Conservation (phyloP, 2,329 filamentous ascomycete genomes). For the Apiospora aurea region DNA sequence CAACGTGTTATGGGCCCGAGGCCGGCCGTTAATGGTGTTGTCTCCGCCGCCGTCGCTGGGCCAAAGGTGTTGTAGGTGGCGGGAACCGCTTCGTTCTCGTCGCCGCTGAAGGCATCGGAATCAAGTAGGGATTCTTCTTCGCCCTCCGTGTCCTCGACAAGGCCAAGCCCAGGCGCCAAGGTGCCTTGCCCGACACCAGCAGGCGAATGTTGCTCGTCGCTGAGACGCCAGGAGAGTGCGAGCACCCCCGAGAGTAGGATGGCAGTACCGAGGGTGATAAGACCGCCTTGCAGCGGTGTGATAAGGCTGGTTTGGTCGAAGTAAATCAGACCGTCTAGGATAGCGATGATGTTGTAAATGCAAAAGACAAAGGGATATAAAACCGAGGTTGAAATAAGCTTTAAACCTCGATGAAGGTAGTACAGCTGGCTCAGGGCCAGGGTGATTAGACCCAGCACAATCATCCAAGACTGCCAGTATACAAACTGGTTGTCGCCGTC, state of each 20-base stretch:
- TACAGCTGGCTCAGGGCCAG: slow-evolving; percentile 92
- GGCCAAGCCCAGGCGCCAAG: slow-evolving; percentile 81
- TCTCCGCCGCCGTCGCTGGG: slow-evolving; percentile 44
- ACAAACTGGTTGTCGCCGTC: slow-evolving; percentile 93
- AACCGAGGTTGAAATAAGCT: slow-evolving; percentile 93
- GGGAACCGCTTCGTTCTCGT: slow-evolving; percentile 48
- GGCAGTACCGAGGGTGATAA: slow-evolving; percentile 86
- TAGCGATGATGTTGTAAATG: slow-evolving; percentile 98
- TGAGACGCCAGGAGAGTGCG: slow-evolving; percentile 91
- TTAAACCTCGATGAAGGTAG: slow-evolving; percentile 91
- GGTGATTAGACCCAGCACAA: slow-evolving; percentile 80
- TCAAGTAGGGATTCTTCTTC: slow-evolving; percentile 65
- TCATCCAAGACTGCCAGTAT: slow-evolving; percentile 93
- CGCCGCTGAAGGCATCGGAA: slow-evolving; percentile 51
- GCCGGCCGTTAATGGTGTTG: slow-evolving; percentile 46
- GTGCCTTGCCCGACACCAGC: slow-evolving; percentile 67
- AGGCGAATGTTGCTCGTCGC: slow-evolving; percentile 73
- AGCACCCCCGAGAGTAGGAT: slow-evolving; percentile 89
- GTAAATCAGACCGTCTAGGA: slow-evolving; percentile 95
- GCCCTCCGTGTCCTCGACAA: slow-evolving; percentile 73
- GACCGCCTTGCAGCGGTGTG: slow-evolving; percentile 74
- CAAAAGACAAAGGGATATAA: slow-evolving; percentile 98
- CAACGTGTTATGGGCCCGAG: slow-evolving; percentile 61
- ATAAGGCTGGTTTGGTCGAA: slow-evolving; percentile 89
- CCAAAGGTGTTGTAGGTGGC: slow-evolving; percentile 59